Percentiles rank a stretch among this genome's conserved stretches.
Evolutionary conservation across 2,329 filamentous ascomycete genomes (phyloP).

Genomic region (Venturiaceae sp.): DNA sequence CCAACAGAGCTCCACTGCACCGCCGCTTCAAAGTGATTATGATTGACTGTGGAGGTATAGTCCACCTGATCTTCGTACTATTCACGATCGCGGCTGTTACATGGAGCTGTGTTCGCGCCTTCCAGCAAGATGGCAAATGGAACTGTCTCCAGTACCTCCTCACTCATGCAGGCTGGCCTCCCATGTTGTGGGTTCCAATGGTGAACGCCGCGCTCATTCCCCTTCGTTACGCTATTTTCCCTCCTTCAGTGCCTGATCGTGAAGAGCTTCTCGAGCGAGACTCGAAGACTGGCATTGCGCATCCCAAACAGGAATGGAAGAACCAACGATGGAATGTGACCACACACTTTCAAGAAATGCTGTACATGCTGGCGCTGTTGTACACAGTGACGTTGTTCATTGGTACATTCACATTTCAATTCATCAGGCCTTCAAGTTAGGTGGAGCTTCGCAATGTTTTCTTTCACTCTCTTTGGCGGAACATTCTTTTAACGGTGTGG

Average conservation of each 20-base stretch:
- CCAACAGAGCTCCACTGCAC: conserved; percentile 32
- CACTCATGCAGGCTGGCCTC: conserved; percentile 54
- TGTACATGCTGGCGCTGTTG: neutral
- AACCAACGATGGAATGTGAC: conserved; percentile 15
- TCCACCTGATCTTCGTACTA: conserved; percentile 47
- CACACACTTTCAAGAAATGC: neutral
- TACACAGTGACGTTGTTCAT: conserved; percentile 3
- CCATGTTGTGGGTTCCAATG: conserved; percentile 47
- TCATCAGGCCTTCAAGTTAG: conserved; percentile 1
- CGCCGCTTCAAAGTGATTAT: conserved; percentile 45
- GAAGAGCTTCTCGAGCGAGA: conserved; percentile 8
- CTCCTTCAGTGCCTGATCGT: conserved; percentile 8
- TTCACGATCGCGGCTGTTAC: conserved; percentile 42
- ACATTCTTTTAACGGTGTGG: too few relatives aligned
- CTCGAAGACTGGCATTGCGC: conserved; percentile 9
- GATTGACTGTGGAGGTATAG: conserved; percentile 44
- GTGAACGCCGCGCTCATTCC: conserved; percentile 3
- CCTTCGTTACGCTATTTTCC: conserved; percentile 6
- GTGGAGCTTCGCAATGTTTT: neutral
- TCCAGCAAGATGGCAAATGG: conserved; percentile 27
- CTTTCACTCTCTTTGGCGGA: neutral
- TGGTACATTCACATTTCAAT: conserved; percentile 5
- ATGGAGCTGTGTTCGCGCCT: conserved; percentile 42
- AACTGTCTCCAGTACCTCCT: conserved; percentile 42
- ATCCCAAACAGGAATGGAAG: conserved; percentile 8